phyloP scores from a whole-genome alignment of 169 alveolate genomes.

The Eimeria zaria region DNA sequence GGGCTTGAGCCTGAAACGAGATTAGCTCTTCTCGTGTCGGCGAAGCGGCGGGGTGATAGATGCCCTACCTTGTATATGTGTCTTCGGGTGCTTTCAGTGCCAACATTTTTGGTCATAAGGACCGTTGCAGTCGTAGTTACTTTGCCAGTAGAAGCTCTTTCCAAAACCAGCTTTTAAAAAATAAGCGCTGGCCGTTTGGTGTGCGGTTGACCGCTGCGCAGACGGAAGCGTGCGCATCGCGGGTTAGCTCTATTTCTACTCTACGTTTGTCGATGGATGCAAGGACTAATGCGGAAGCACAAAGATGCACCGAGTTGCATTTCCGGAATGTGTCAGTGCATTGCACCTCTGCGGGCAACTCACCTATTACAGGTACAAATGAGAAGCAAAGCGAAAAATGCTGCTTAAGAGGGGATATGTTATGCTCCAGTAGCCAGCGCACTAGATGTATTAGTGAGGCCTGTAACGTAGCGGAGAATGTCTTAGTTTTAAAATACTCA shows the following conservation, averaged over 20 bases:
- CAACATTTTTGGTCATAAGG: neutral
- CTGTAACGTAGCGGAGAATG: neutral
- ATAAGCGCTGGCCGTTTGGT: slow-evolving; percentile 49
- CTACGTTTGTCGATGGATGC: slow-evolving; percentile 53
- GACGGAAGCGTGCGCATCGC: slow-evolving; percentile 67
- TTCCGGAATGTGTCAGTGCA: slow-evolving; percentile 61
- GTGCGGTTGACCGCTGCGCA: slow-evolving; percentile 73
- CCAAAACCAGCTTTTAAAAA: neutral
- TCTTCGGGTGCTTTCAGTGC: neutral
- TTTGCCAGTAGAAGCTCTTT: neutral
- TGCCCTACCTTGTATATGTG: neutral
- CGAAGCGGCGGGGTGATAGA: neutral
- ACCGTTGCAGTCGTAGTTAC: neutral
- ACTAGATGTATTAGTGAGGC: neutral
- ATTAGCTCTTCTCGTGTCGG: neutral
- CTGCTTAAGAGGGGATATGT: neutral
- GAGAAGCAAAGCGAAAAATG: neutral
- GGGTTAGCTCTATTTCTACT: slow-evolving; percentile 34
- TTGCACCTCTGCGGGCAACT: slow-evolving; percentile 61
- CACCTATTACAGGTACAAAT: slow-evolving; percentile 55
- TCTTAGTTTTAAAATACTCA: neutral
- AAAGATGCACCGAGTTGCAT: neutral
- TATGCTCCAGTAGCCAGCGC: neutral
- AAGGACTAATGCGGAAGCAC: slow-evolving; percentile 59
- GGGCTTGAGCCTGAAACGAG: neutral